phyloP scores from a whole-genome alignment of 768 basidiomycete species.

The Leccinum imitatum region DNA sequence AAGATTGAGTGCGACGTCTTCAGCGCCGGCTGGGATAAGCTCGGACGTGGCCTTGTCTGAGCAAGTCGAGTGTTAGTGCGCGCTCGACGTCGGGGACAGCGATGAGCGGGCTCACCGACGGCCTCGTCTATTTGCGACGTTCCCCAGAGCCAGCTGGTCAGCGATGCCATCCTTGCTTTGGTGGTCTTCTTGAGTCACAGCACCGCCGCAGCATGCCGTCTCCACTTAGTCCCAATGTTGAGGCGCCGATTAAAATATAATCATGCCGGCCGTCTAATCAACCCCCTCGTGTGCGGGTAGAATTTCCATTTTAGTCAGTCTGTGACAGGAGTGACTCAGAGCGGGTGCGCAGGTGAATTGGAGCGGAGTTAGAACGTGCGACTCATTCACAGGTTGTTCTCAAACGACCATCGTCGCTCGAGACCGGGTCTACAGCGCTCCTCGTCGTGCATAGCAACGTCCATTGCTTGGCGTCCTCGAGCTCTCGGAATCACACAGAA shows the following conservation, averaged over 20 bases:
- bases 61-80: constrained; percentile 28
- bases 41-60: constrained; percentile 95
- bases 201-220: constrained; percentile 21
- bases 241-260: constrained; percentile 20
- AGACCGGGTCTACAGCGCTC: constrained; percentile 19
- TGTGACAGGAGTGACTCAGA: constrained; percentile 27
- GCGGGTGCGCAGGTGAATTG: constrained; percentile 24
- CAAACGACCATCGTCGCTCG: constrained; percentile 34
- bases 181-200: constrained; percentile 11
- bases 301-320: not conserved
- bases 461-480: not conserved
- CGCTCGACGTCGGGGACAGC: constrained; percentile 5
- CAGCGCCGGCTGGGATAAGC: constrained; percentile 73
- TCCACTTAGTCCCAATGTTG: constrained; percentile 17
- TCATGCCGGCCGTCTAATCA: not conserved
- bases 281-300: not conserved
- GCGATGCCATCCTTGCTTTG: constrained; percentile 47
- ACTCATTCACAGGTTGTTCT: constrained; percentile 35
- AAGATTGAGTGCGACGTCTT: constrained; percentile 91
- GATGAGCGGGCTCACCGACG: constrained; percentile 54
- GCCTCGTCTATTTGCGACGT: constrained; percentile 81
- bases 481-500: not conserved
- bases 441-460: constrained; percentile 12
- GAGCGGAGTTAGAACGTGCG: constrained; percentile 33
- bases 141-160: constrained; percentile 78